phyloP scores from a whole-genome alignment of 73 alveolate genomes.

The Tetrahymena elliotti region DNA sequence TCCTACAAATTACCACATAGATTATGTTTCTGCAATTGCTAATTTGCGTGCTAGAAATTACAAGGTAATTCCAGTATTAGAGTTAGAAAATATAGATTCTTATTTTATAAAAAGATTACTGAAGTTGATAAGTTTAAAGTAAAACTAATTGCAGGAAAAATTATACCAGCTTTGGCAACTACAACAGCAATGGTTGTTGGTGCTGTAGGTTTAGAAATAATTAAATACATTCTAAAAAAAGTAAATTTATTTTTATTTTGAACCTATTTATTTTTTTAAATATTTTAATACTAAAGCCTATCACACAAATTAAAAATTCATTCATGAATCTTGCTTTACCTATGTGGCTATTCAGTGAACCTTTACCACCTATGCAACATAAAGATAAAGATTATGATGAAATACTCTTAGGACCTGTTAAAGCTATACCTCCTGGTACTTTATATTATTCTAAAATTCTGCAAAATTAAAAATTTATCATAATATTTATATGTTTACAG shows the following conservation, averaged over 20 bases:
- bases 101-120: background rate
- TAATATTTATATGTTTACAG: background rate
- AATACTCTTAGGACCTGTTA: conserved; percentile 56
- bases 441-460: no score
- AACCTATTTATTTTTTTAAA: background rate
- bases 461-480: background rate
- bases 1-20: conserved; percentile 95
- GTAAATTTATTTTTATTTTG: background rate
- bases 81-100: background rate
- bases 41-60: conserved; percentile 90
- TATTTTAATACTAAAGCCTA: background rate
- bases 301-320: conserved; percentile 78
- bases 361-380: conserved; percentile 67
- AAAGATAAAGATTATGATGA: conserved; percentile 72
- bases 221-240: conserved; percentile 49
- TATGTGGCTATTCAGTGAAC: conserved; percentile 70
- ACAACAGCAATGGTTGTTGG: conserved; percentile 99
- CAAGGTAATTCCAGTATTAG: background rate
- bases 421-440: conserved; percentile 88
- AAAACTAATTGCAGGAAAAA: conserved; percentile 85
- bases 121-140: conserved; percentile 26
- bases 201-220: conserved; percentile 67
- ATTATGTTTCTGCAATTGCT: conserved; percentile 95
- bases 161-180: conserved; percentile 99
- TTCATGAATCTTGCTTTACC: conserved; percentile 86